Base-by-base conservation (phyloP, 2,329 filamentous ascomycete genomes). In the Aspergillus tamarii region DNA sequence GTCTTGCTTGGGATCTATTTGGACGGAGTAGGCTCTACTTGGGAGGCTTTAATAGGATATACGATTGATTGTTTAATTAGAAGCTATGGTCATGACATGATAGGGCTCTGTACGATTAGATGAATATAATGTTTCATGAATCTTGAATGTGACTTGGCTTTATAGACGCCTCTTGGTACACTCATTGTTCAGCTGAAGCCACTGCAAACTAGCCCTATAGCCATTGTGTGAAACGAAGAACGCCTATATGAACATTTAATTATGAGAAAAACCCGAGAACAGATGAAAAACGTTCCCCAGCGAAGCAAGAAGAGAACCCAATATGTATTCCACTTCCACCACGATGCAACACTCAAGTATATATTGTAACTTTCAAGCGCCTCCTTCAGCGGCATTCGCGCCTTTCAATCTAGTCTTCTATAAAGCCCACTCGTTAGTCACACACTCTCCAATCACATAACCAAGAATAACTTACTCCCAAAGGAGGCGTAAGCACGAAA, bases 401-500 rank as follows among this genome's bases (percentile, higher is more conserved):
- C 46, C 46, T 16, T 28, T 30, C 16, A 50, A n/a, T 16, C 46
- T 50, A 23, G 46, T 50, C 7, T 19, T 50, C 46, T 30, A 30
- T 28, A 50, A 23, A n/a, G 4, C 9, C 41, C n/a, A 4, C 6
- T 28, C 16, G 46, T 50, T 28, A 28, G 46, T 2, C 46, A 26
- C 46, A 6, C 3, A 50, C n/a, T 8, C 12, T 14, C 46, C 12
- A 50, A 50, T 30, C 4, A 12, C 14, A 11, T 7, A 16, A 5
- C 30, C 19, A 30, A 1, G 23, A 28, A 30, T 34, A 41, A 57
- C 60, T 53, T 43, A 62, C 60, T 55, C 60, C 19, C 36, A 54
- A 62, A 14, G 16, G 23, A 3, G 36, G 19, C 7, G 55, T 45
- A 43, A 62, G 30, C 2, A 63, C 41, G 10, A 63, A 63, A 32